Evolutionary conservation across 2,329 filamentous ascomycete species (phyloP), one percentile per base, ranked within the genome.

Genomic region (Ophiostoma angusticollis): DNA sequence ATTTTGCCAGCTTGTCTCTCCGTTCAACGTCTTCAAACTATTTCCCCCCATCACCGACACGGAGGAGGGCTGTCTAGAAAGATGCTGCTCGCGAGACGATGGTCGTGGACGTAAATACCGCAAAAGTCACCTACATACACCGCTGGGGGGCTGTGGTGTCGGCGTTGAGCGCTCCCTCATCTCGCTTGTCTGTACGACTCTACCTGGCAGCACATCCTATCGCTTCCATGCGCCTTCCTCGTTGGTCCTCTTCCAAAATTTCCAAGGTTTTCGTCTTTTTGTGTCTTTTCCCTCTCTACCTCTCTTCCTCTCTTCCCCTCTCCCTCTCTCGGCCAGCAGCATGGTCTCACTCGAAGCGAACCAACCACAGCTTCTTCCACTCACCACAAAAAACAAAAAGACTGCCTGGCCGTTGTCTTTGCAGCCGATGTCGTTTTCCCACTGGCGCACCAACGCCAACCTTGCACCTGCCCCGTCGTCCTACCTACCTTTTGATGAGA

Each of bases 181-280:
- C n/a, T n/a, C n/a, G n/a, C 18, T 19, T 28, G n/a, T 21, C 13
- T 16, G 29, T 39, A 24, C 35, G n/a, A 37, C 35, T 27, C 7
- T 12, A 16, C 30, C n/a, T 17, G 14, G 22, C 9, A 19, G 31
- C 21, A n/a, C 16, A 22, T 29, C 44, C 44, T 45, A 45, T 45
- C 44, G 44, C 44, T 41, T 45, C 33, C 36, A 45, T 45, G 44
- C 44, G 41, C 16, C 17, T 22, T 16, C n/a, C 13, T 19, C 12
- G 21, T 36, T 9, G 9, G 16, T 31, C 7, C 21, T 7, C 18
- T 12, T 2, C 22, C 30, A n/a, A 6, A 13, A 6, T 19, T 14
- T 21, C 12, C 14, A 5, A 17, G 11, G 9, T 21, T 32, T 4
- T 32, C 11, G 6, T 22, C 11, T 23, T 25, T 28, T 21, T 32